Evolutionary conservation across 2,329 filamentous ascomycete species (phyloP).

Genomic region (Beauveria sp.): DNA sequence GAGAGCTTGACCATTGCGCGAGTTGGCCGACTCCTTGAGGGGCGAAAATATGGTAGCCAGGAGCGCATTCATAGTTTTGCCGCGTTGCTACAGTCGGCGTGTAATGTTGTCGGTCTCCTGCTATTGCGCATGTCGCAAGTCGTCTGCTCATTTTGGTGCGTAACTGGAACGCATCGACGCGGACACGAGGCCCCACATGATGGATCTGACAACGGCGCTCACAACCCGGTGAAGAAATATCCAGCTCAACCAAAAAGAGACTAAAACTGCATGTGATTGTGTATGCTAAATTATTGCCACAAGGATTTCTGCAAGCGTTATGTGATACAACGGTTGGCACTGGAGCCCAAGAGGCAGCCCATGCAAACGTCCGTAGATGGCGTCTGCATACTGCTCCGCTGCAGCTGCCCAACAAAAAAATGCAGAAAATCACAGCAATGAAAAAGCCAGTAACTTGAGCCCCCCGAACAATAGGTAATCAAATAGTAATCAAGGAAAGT

Average conservation of each 20-base stretch:
- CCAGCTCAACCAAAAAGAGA: neutral
- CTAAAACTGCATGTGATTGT: neutral
- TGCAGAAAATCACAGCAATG: too few species aligned
- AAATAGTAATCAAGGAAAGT: neutral
- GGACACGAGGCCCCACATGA: neutral
- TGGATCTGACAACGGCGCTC: neutral
- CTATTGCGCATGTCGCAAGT: neutral
- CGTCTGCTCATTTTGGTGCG: neutral
- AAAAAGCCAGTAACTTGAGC: too few species aligned
- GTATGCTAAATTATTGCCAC: neutral
- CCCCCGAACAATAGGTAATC: too few species aligned
- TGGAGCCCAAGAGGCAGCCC: neutral
- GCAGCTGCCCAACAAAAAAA: neutral
- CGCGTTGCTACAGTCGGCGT: neutral
- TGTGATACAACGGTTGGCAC: neutral
- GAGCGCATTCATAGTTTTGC: slow-evolving; percentile 4
- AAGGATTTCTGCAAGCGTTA: neutral
- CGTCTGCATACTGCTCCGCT: neutral
- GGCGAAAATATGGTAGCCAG: slow-evolving; percentile 9
- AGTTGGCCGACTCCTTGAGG: neutral
- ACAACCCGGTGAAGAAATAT: neutral
- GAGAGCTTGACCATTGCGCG: slow-evolving; percentile 1
- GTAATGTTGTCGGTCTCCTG: neutral
- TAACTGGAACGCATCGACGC: slow-evolving; percentile 4
- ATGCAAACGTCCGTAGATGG: neutral